Base-by-base conservation (phyloP, 2,329 filamentous ascomycete genomes). In the Zymoseptoria brevis region DNA sequence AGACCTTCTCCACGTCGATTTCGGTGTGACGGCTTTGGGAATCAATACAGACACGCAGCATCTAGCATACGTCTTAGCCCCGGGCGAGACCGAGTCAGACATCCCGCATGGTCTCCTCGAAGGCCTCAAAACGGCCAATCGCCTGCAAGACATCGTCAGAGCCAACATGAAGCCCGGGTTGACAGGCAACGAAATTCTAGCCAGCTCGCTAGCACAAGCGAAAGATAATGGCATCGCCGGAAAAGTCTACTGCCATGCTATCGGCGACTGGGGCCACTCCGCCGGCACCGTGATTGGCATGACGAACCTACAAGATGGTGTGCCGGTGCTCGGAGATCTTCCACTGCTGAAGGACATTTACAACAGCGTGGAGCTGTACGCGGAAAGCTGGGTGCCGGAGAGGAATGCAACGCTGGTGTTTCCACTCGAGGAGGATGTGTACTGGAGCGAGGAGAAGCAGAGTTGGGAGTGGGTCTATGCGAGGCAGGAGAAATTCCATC, bases 31-130 rank as follows among this genome's bases (percentile, higher is more conserved):
- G 6, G 62, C 64, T 5, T 49, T 66, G 3, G 64, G 62, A 2
- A 54, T 64, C 16, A 66, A 66, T 21, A 66, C 64, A 3, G 64
- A 64, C 19, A 66, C 62, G 2, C 64, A 66, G 56, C 64, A 64
- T 41, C 60, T 66, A 7, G 62, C 62, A 1, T 66, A 66, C 51
- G 63, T 65, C 8, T 59, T 63, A 7, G 59, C 48, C 1, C 60
- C 63, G 0, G 58, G 60, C 9, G 48, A 55, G 3, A 57, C 55
- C 8, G 57, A 61, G 16, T 19, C 48, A 0, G 58, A 64, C 6
- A 60, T 66, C 26, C 62, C 64, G 4, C 21, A 54, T 35, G 57
- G 61, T 13, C 53, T 65, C 45, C 26, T 56, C 8, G 53, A 60
- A 1, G 64, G 64, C 5, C 48, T 66, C 1, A 48, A 55, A 11